Conservation (phyloP, 164 flowering plant genomes). For the Umbellularia californica region DNA sequence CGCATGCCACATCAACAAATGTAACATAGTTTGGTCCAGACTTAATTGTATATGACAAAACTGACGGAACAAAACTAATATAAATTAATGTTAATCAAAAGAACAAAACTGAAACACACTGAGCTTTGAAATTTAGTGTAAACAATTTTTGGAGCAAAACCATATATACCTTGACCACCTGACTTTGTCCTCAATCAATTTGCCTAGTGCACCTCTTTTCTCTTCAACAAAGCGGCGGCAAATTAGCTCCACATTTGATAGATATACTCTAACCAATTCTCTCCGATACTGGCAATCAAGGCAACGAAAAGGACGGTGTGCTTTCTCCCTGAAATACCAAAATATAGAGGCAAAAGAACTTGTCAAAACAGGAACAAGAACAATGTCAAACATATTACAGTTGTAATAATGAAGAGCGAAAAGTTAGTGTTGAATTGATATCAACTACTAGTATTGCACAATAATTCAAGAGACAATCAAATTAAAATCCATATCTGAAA, state of each 20-base stretch:
- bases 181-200: conserved; percentile 75
- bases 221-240: conserved; percentile 89
- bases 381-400: too few relatives aligned
- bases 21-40: too few relatives aligned
- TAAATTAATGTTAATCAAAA: neutral
- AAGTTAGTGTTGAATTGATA: too few relatives aligned
- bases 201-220: conserved; percentile 73
- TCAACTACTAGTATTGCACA: too few relatives aligned
- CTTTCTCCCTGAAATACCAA: conserved; percentile 67
- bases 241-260: conserved; percentile 83
- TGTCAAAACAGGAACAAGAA: too few relatives aligned
- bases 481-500: too few relatives aligned
- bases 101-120: neutral
- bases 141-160: neutral
- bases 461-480: too few relatives aligned
- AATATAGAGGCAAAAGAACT: neutral
- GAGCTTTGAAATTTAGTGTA: neutral
- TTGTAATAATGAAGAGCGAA: too few relatives aligned
- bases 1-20: neutral
- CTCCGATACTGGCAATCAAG: conserved; percentile 91
- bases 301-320: conserved; percentile 87
- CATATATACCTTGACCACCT: conserved; percentile 81
- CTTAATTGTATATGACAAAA: neutral
- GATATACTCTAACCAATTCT: conserved; percentile 89
- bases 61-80: neutral